phyloP scores from a whole-genome alignment of 768 basidiomycete genomes.

The Hygrocybe punicea region DNA sequence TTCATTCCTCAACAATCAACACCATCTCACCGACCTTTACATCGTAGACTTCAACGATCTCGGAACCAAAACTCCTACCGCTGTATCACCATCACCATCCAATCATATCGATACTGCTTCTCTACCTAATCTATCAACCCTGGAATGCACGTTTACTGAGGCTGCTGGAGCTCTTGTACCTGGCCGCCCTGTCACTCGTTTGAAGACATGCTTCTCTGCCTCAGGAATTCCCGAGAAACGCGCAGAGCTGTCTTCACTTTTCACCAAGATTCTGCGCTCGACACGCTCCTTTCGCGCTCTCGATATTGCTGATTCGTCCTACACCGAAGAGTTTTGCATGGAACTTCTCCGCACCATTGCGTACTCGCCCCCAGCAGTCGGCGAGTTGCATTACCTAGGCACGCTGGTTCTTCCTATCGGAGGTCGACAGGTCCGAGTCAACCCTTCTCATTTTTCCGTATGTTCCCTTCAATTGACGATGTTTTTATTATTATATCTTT shows the following conservation, averaged over 20 bases:
- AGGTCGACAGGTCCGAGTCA: slow-evolving; percentile 46
- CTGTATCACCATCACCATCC: not conserved
- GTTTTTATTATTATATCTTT: too few species aligned
- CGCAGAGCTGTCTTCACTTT: slow-evolving; percentile 47
- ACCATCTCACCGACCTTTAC: slow-evolving; percentile 47
- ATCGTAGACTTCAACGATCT: slow-evolving; percentile 44
- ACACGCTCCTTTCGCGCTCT: slow-evolving; percentile 47
- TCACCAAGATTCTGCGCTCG: slow-evolving; percentile 46
- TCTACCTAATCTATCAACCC: slow-evolving; percentile 48
- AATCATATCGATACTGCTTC: slow-evolving; percentile 29
- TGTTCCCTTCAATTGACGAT: not conserved
- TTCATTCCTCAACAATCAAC: slow-evolving; percentile 50
- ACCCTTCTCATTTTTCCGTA: slow-evolving; percentile 7
- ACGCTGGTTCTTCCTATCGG: slow-evolving; percentile 61
- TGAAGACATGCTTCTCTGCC: slow-evolving; percentile 68
- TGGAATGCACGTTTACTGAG: slow-evolving; percentile 69
- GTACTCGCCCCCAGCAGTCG: slow-evolving; percentile 28
- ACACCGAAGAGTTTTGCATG: slow-evolving; percentile 52
- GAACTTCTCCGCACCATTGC: slow-evolving; percentile 48
- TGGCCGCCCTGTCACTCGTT: slow-evolving; percentile 53
- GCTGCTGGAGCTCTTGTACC: slow-evolving; percentile 57
- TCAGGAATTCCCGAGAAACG: slow-evolving; percentile 48
- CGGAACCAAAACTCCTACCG: slow-evolving; percentile 16
- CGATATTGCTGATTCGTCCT: slow-evolving; percentile 60
- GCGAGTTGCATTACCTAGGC: slow-evolving; percentile 56